These are phyloP conservation scores for Diaporthe sp. DNA, from an alignment of 2,329 filamentous ascomycete species.

Conservation along the genomic window DNA sequence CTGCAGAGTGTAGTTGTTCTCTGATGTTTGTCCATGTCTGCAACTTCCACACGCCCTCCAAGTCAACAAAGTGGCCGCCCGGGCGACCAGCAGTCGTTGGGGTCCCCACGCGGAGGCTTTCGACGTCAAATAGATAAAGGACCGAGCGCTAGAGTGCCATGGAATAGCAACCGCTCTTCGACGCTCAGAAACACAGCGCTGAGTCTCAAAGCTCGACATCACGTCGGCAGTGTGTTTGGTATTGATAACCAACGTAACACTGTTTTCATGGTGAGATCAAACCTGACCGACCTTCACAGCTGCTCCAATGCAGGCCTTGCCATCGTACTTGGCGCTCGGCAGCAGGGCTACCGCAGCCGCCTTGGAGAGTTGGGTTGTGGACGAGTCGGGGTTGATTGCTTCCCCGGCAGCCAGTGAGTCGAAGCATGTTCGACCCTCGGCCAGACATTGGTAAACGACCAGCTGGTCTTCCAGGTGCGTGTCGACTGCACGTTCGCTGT, in stretches of 20 bases:
- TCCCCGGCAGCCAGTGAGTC: constrained; percentile 37
- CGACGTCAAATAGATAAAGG: background rate
- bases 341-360: constrained; percentile 21
- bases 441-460: constrained; percentile 68
- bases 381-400: constrained; percentile 8
- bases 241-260: background rate
- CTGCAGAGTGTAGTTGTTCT: background rate
- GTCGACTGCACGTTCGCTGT: constrained; percentile 60
- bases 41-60: background rate
- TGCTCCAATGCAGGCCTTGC: constrained; percentile 28
- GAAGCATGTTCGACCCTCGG: constrained; percentile 63
- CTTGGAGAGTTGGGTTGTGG: constrained; percentile 23
- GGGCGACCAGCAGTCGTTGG: too few relatives aligned
- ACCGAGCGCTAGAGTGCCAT: background rate
- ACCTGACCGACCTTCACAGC: constrained; percentile 12
- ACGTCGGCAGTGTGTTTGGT: background rate
- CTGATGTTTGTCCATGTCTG: background rate
- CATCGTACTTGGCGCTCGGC: constrained; percentile 13
- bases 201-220: background rate
- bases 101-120: background rate
- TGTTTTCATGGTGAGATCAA: background rate
- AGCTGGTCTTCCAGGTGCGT: constrained; percentile 71
- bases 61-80: background rate
- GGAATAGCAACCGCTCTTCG: background rate
- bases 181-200: background rate